These are phyloP conservation scores for Colletotrichum theobromicola DNA, from an alignment of 2,329 filamentous ascomycete species.

Conservation along the genomic window DNA sequence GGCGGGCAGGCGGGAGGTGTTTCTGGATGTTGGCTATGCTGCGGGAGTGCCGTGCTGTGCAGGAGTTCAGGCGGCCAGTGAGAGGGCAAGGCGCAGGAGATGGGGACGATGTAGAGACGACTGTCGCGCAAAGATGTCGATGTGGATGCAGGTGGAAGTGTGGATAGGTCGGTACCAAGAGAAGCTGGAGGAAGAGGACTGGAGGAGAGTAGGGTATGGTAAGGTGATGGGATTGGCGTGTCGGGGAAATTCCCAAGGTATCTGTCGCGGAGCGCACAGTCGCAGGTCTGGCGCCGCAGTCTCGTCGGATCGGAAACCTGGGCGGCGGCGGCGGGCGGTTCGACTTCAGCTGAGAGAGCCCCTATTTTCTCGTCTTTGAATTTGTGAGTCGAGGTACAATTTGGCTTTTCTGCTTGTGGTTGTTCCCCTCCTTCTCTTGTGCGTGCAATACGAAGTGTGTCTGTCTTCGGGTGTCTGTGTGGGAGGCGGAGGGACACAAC, in stretches of 20 bases:
- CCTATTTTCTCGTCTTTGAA: not conserved
- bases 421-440: not conserved
- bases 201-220: not conserved
- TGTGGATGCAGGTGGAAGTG: not conserved
- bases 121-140: not conserved
- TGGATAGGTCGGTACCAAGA: not conserved
- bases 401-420: not conserved
- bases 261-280: not conserved
- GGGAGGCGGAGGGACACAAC: not conserved
- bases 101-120: not conserved
- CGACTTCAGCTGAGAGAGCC: slow-evolving; percentile 16
- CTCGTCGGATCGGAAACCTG: not conserved
- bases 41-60: slow-evolving; percentile 16
- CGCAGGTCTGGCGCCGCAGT: slow-evolving; percentile 7
- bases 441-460: not conserved
- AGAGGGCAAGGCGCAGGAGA: not conserved
- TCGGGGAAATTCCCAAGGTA: not conserved
- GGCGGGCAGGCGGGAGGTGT: not conserved
- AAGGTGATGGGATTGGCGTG: not conserved
- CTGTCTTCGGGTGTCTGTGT: not conserved
- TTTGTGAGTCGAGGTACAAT: too few relatives aligned
- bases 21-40: slow-evolving; percentile 17
- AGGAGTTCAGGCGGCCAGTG: not conserved
- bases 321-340: not conserved
- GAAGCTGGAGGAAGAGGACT: not conserved